Conservation (phyloP, 805 yeast genomes). For the Suhomyces pyralidae region DNA sequence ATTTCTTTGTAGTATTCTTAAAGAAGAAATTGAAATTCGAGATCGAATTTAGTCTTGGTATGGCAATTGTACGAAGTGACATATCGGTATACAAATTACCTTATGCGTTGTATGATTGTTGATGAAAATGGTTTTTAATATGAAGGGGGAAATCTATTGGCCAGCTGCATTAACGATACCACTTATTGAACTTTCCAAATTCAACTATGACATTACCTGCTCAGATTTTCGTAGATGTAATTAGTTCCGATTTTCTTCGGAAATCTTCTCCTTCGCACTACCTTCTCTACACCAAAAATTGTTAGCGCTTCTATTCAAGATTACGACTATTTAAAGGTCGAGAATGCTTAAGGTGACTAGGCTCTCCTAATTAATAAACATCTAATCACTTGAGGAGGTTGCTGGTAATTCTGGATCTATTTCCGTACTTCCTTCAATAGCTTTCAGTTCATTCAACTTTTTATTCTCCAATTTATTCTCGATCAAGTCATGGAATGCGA, state of each 20-base stretch:
- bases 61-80: slow-evolving; percentile 16
- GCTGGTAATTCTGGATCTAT: background rate
- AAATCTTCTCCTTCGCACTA: background rate
- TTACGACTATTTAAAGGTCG: background rate
- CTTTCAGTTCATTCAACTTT: slow-evolving; percentile 28
- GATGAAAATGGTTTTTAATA: background rate
- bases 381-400: background rate
- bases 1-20: slow-evolving; percentile 31
- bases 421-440: background rate
- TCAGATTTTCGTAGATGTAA: background rate
- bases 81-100: slow-evolving; percentile 3
- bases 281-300: background rate
- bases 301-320: background rate
- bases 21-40: slow-evolving; percentile 34
- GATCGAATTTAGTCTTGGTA: slow-evolving; percentile 13
- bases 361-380: background rate
- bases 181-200: background rate
- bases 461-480: slow-evolving; percentile 90
- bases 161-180: background rate
- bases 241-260: background rate
- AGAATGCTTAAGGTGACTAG: background rate
- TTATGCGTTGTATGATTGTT: background rate
- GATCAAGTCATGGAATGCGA: slow-evolving; percentile 94
- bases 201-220: background rate
- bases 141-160: background rate